Percentiles rank a stretch among this genome's conserved stretches.
Conservation (phyloP, 2,329 filamentous ascomycete genomes). For the Fusarium sp. region DNA sequence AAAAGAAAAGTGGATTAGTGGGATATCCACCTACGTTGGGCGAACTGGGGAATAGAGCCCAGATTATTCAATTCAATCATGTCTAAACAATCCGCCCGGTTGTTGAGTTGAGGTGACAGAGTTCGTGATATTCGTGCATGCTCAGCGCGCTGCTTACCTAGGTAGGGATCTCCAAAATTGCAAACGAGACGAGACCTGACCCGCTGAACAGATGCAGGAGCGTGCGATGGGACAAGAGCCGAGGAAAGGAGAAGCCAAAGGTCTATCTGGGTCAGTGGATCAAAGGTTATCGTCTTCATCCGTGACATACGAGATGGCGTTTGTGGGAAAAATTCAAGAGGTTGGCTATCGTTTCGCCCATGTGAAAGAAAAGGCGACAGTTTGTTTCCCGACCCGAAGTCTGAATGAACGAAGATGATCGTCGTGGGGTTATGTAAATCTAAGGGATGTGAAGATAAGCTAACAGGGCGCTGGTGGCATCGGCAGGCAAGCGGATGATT, state of each 20-base stretch:
- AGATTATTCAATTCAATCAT: not conserved
- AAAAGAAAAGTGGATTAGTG: conserved; percentile 10
- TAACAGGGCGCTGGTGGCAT: not conserved
- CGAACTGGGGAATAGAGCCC: conserved; percentile 30
- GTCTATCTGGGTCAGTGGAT: not conserved
- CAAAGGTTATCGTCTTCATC: not conserved
- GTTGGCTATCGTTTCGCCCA: conserved; percentile 6
- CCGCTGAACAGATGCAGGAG: not conserved
- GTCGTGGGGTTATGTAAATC: conserved; percentile 1
- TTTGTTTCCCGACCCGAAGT: not conserved
- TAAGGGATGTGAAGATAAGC: not conserved
- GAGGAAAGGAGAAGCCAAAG: not conserved
- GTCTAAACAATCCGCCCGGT: conserved; percentile 45
- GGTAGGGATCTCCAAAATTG: not conserved
- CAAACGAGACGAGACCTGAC: not conserved
- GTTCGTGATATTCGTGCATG: conserved; percentile 12
- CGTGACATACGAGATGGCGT: not conserved
- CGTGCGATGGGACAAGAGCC: not conserved
- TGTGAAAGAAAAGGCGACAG: conserved; percentile 27
- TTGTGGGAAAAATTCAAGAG: conserved; percentile 1
- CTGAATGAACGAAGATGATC: not conserved
- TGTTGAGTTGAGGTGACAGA: not conserved
- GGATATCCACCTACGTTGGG: conserved; percentile 36
- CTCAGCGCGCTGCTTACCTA: not conserved
- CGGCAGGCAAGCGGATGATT: not conserved